A percentile compares a stretch with the other conserved stretches of the same genome.
These are phyloP conservation scores for Neofusicoccum umdonicola DNA, from an alignment of 2,329 filamentous ascomycete species.

Conservation along the genomic window DNA sequence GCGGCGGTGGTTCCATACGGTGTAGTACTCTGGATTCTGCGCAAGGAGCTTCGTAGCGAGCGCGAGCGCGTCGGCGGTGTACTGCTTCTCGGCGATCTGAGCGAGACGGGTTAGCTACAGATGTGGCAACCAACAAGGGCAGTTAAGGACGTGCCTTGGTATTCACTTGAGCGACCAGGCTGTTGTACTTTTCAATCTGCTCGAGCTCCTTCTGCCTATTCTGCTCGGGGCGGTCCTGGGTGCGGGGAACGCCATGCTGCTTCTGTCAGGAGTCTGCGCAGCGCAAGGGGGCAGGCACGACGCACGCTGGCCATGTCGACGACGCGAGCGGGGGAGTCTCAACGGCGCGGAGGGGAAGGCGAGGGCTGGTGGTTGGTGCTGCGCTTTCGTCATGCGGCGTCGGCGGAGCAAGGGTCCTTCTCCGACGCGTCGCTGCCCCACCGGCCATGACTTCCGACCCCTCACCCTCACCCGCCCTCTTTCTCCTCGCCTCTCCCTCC, in stretches of 20 bases:
- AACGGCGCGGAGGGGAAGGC: background rate
- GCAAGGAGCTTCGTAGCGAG: constrained; percentile 71
- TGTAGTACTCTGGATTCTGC: constrained; percentile 86
- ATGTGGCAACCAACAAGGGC: background rate
- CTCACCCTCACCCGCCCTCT: background rate
- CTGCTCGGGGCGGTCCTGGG: constrained; percentile 62
- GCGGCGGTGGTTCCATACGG: constrained; percentile 85
- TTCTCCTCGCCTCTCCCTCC: background rate
- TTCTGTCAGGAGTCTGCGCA: constrained; percentile 7
- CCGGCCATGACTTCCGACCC: constrained; percentile 5
- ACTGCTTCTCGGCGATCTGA: constrained; percentile 47
- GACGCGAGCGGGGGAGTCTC: background rate
- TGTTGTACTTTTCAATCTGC: constrained; percentile 73
- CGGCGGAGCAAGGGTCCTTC: background rate
- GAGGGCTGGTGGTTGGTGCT: background rate
- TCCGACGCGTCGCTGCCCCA: constrained; percentile 5
- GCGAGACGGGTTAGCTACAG: background rate
- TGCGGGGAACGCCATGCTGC: constrained; percentile 82
- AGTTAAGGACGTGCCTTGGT: constrained; percentile 47
- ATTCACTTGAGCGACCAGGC: constrained; percentile 66
- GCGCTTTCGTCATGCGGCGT: background rate
- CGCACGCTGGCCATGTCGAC: constrained; percentile 42
- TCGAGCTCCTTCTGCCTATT: constrained; percentile 68
- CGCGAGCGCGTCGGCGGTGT: constrained; percentile 58
- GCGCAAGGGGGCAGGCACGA: constrained; percentile 18